Evolutionary conservation across 495 filamentous ascomycete species (phyloP), one percentile per base, ranked within the genome.

Genomic region (Glonium stellatum): DNA sequence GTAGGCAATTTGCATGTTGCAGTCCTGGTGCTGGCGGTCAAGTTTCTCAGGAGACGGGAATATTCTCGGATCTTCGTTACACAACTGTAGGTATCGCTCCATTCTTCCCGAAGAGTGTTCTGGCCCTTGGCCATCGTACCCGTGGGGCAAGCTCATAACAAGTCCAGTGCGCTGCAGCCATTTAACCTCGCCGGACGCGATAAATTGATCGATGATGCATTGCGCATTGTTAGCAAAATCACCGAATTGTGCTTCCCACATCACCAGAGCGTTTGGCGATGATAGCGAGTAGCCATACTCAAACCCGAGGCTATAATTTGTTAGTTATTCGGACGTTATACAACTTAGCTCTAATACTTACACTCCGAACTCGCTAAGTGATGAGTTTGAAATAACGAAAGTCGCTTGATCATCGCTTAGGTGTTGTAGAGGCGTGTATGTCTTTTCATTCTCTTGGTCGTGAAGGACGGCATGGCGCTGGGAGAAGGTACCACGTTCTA

Each of bases 201-300:
- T 84, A 77, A 98, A 98, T 77, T 98, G 93, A 74, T 98, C 93
- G 70, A 97, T 91, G 76, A 98, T 95, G 73, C 91, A 96, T 75
- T 98, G 93, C 47, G 92, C 90, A 75, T 96, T 97, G 82, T 98
- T 98, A 79, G 92, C 93, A 65, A 98, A 98, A 75, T 98, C 93
- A 78, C 93, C 93, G 73, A 98, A 98, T 77, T 98, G 93, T 35
- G 93, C 93, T 75, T 98, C 93, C 93, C 93, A 98, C 82, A 98
- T 92, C 61, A 97, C 90, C 31, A 98, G 82, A 42, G 92, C 93
- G 72, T 96, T 92, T 41, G 93, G 93, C 47, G 95, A 97, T 57
- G 90, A 95, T 49, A 98, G 76, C 9, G 95, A 97, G 78, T 98
- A 98, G 67, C 93, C 93, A 69, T 98, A 98, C 74, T 98, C 93